phyloP scores from a whole-genome alignment of 1,139 yeast genomes.

The Saccharomyces pastorianus region DNA sequence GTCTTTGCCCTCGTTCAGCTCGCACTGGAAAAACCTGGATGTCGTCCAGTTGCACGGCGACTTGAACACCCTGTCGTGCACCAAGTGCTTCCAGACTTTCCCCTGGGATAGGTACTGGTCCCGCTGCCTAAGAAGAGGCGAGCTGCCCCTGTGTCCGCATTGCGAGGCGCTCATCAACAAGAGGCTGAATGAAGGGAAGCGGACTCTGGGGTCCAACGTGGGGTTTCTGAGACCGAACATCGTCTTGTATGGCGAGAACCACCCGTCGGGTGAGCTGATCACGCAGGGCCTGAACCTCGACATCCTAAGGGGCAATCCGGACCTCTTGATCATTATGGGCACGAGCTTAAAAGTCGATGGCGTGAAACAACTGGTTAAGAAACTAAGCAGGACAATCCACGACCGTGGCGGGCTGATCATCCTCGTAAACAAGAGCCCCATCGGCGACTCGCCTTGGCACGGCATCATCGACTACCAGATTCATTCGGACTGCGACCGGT shows the following conservation, averaged over 20 bases:
- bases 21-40: conserved; percentile 53
- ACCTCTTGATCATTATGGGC: conserved; percentile 73
- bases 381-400: conserved; percentile 60
- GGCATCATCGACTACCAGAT: conserved; percentile 52
- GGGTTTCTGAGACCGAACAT: conserved; percentile 76
- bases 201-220: conserved; percentile 59
- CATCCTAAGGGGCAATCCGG: conserved; percentile 51
- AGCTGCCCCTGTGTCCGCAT: conserved; percentile 46
- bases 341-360: conserved; percentile 85
- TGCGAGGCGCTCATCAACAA: conserved; percentile 41
- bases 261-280: conserved; percentile 74
- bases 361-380: conserved; percentile 63
- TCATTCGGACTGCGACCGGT: conserved; percentile 71
- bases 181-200: conserved; percentile 51
- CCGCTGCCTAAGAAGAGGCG: conserved; percentile 34
- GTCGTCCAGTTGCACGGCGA: conserved; percentile 91
- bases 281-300: conserved; percentile 68
- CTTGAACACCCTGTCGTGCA: conserved; percentile 64
- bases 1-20: background rate
- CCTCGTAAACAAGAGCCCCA: conserved; percentile 45
- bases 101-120: conserved; percentile 55
- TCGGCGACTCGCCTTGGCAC: conserved; percentile 46
- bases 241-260: conserved; percentile 79
- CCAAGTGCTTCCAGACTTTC: conserved; percentile 51
- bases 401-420: conserved; percentile 50